Evolutionary conservation across 2,329 filamentous ascomycete genomes (phyloP).

Genomic region (Penicillium occitanis): DNA sequence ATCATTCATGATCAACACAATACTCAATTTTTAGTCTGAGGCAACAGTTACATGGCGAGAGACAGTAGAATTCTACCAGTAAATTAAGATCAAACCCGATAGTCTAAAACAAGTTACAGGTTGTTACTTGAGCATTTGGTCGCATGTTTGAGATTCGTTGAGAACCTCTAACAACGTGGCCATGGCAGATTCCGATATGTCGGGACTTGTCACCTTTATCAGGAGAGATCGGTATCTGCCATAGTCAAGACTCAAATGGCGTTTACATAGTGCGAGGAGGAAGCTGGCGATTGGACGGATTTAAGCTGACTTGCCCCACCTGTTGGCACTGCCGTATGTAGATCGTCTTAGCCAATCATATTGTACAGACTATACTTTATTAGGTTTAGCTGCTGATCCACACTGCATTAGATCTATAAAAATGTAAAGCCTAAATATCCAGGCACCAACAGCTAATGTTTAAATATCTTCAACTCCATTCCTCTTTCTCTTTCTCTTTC

Average conservation of each 20-base stretch:
- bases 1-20: too few species aligned
- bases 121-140: too few species aligned
- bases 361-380: not conserved
- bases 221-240: too few species aligned
- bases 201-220: not conserved
- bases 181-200: not conserved
- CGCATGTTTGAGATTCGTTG: too few species aligned
- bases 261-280: not conserved
- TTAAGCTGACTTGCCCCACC: not conserved
- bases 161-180: not conserved
- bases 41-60: too few species aligned
- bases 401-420: not conserved
- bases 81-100: too few species aligned
- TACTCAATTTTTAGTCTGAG: too few species aligned
- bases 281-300: conserved; percentile 1
- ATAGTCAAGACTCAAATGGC: too few species aligned
- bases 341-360: not conserved
- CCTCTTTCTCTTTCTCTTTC: not conserved
- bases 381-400: not conserved
- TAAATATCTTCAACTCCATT: not conserved
- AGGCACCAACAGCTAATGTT: not conserved
- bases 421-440: not conserved
- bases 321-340: not conserved
- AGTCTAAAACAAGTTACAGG: too few species aligned
- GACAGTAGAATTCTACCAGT: too few species aligned